A percentile compares a stretch with the other conserved stretches of the same genome.
Evolutionary conservation across 805 yeast species (phyloP).

Genomic region (Kregervanrija fluxuum): DNA sequence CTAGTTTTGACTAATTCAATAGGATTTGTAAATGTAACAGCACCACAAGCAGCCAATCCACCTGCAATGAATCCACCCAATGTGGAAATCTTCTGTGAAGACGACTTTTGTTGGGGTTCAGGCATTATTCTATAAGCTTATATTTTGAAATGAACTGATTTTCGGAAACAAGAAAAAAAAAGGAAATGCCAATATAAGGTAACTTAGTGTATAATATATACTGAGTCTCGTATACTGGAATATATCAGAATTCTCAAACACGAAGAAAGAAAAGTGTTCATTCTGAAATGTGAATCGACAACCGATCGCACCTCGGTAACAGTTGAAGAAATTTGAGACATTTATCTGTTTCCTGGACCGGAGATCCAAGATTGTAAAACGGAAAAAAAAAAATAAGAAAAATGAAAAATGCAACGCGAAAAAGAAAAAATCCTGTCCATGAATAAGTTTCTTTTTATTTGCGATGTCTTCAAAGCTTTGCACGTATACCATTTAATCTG

Average conservation of each 20-base stretch:
- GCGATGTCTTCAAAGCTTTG: constrained; percentile 17
- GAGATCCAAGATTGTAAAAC: not conserved
- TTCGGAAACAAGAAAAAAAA: too few relatives aligned
- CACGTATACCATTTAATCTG: constrained; percentile 29
- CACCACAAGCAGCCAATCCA: constrained; percentile 93
- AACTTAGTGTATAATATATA: too few relatives aligned
- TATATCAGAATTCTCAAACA: too few relatives aligned
- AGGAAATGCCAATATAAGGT: too few relatives aligned
- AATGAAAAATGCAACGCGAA: not conserved
- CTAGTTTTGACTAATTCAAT: constrained; percentile 91
- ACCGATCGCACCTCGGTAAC: too few relatives aligned
- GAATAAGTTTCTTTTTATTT: too few relatives aligned
- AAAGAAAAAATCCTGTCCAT: not conserved
- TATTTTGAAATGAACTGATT: too few relatives aligned
- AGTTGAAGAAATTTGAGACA: too few relatives aligned
- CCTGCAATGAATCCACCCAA: constrained; percentile 85
- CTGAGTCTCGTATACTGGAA: too few relatives aligned
- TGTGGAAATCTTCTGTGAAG: constrained; percentile 55
- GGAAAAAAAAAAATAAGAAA: not conserved
- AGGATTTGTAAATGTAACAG: constrained; percentile 95
- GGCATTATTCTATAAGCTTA: not conserved
- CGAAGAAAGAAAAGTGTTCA: too few relatives aligned
- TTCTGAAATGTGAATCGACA: too few relatives aligned
- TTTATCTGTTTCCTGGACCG: too few relatives aligned
- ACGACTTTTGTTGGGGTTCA: constrained; percentile 29